Conservation (phyloP, 495 filamentous ascomycete species). For the Lophiostoma macrostomum region DNA sequence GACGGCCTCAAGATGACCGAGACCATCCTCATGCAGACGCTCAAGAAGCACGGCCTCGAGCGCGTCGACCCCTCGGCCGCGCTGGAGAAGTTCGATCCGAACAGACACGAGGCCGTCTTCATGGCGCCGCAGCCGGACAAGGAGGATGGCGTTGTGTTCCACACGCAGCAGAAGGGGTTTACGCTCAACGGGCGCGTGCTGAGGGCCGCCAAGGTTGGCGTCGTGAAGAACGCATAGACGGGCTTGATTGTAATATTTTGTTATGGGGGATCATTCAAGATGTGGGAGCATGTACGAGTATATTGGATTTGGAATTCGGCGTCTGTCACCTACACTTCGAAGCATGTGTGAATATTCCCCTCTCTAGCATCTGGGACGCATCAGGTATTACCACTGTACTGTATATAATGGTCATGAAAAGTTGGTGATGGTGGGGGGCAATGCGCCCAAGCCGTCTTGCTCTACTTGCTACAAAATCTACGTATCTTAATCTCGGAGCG, state of each 20-base stretch:
- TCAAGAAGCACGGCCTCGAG: constrained; percentile 91
- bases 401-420: constrained; percentile 3
- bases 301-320: no score
- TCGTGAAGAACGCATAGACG: constrained; percentile 66
- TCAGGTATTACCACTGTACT: background rate
- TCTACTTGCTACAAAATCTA: no score
- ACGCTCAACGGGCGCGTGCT: constrained; percentile 83
- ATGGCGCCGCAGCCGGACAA: constrained; percentile 77
- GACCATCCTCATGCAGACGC: constrained; percentile 76
- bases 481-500: no score
- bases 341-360: constrained; percentile 22
- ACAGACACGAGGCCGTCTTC: constrained; percentile 94
- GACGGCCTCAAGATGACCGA: constrained; percentile 94
- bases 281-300: constrained; percentile 12
- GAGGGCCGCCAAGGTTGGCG: constrained; percentile 90
- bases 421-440: no score
- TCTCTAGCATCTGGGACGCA: no score
- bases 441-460: background rate
- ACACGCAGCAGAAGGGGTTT: constrained; percentile 93
- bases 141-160: constrained; percentile 87
- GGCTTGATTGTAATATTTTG: background rate
- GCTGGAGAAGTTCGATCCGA: constrained; percentile 80
- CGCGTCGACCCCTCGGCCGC: constrained; percentile 71
- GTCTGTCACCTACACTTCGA: constrained; percentile 3
- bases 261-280: no score